phyloP scores from a whole-genome alignment of 208 protist species.

The Leishmania arabica region DNA sequence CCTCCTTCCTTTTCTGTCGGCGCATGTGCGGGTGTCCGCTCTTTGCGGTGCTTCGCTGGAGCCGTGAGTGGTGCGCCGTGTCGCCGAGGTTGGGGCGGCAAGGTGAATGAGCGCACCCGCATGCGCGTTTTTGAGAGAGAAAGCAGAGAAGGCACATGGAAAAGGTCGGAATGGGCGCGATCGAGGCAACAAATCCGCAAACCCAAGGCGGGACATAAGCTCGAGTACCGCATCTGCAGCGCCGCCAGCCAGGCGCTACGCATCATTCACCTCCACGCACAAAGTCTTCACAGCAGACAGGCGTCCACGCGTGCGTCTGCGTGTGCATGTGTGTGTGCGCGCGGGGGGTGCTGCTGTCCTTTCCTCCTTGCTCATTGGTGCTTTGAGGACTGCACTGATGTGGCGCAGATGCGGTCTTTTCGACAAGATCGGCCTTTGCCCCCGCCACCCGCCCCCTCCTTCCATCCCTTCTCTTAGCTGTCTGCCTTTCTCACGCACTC shows the following conservation, averaged over 20 bases:
- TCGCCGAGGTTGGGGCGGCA: neutral
- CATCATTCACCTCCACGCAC: neutral
- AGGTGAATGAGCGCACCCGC: neutral
- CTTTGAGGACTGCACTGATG: neutral
- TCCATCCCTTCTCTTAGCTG: neutral
- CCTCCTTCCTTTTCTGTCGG: conserved; percentile 5
- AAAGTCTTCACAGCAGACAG: neutral
- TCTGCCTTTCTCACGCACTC: neutral
- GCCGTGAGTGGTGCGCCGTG: neutral
- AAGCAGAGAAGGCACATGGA: neutral
- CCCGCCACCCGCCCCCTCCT: neutral
- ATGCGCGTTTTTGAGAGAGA: neutral
- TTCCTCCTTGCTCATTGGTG: neutral
- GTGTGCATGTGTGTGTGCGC: neutral
- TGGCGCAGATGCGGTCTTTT: neutral
- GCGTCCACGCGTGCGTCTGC: neutral
- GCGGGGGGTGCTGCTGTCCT: no score
- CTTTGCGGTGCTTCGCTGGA: neutral
- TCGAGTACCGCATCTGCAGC: neutral
- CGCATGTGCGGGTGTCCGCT: neutral
- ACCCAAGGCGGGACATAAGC: neutral
- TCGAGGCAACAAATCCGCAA: neutral
- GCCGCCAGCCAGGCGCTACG: neutral
- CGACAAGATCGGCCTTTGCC: neutral
- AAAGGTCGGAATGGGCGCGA: neutral